Base-by-base conservation (phyloP, 176 grass and related monocot genomes). In the Bolboschoenus planiculmis region DNA sequence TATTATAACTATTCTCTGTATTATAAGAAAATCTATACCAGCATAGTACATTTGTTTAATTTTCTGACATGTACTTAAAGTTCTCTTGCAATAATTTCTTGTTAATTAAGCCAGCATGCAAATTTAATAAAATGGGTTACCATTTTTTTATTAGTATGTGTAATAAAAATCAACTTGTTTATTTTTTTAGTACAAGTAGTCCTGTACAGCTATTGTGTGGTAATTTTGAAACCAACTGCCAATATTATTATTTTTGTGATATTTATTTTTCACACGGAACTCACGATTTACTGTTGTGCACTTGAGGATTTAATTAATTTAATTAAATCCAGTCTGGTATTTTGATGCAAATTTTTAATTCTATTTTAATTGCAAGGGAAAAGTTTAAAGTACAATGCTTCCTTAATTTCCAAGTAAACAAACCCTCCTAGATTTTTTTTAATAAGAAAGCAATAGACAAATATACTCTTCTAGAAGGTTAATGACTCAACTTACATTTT, bases 371-470 rank as follows among this genome's bases (percentile, higher is more conserved):
- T 40, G 61, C 29, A 64, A 64, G 13, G 16, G 29, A 64, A 64
- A 29, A 31, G 3, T 20, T 66, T 66, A 4, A 71, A 71, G 20
- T 24, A 72, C 13, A 35, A 44, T 44, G 9, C 36, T 23, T 74
- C 23, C 43, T 75, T 50, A 48, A 36, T 37, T 63, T 75, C 10
- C 43, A 77, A 77, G 46, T 53, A 14, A 77, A 77, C 67, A 77
- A 7, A 77, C 53, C 0, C 7, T 51, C 53, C 26, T 51, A 76
- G 72, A 76, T 20, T 77, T 31, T 7, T 53, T 74, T 53, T 77
- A 18, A 50, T 33, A 51, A 31, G 13, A 53, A 76, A 77, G 5
- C 44, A 77, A 77, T 33, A 77, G 26, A 44, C 43, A 77, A 33
- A 51, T 51, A 33, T 77, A 33, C 46, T 77, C 72, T 77, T 53